These are phyloP conservation scores for Pythium insidiosum DNA, from an alignment of 352 stramenopile species.

Conservation along the genomic window DNA sequence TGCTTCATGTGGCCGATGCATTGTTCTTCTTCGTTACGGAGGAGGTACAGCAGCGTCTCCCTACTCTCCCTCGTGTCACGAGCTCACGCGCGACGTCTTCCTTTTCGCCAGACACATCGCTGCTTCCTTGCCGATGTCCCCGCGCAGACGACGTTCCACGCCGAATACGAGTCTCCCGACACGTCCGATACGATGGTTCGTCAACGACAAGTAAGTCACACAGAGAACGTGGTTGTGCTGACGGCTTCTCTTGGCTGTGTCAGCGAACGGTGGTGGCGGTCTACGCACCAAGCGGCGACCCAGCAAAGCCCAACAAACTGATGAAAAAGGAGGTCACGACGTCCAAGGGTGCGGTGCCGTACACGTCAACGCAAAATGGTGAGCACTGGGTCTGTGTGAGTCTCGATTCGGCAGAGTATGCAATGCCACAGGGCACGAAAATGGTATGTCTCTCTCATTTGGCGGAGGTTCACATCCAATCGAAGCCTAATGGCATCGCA, in stretches of 20 bases:
- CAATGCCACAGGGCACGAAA: slow-evolving; percentile 37
- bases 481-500: too few relatives aligned
- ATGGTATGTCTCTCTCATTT: slow-evolving; percentile 32
- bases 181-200: slow-evolving; percentile 63
- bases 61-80: too few relatives aligned
- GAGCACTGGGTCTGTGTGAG: slow-evolving; percentile 71
- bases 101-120: slow-evolving; percentile 57
- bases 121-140: slow-evolving; percentile 82
- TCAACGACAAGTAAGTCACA: neutral
- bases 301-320: slow-evolving; percentile 33
- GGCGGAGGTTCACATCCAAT: neutral
- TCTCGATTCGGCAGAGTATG: slow-evolving; percentile 57
- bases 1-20: slow-evolving; percentile 19
- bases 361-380: slow-evolving; percentile 58
- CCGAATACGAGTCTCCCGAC: slow-evolving; percentile 83
- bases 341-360: slow-evolving; percentile 52
- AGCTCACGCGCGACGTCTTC: too few relatives aligned
- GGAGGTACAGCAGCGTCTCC: too few relatives aligned
- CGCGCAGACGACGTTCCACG: slow-evolving; percentile 59
- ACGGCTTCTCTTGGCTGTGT: too few relatives aligned
- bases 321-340: slow-evolving; percentile 49
- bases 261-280: slow-evolving; percentile 61
- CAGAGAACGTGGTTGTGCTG: neutral
- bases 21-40: slow-evolving; percentile 59
- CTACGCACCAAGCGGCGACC: slow-evolving; percentile 36